A percentile compares a stretch with the other conserved stretches of the same genome.
phyloP scores from a whole-genome alignment of 495 filamentous ascomycete species.

The Letharia lupina region DNA sequence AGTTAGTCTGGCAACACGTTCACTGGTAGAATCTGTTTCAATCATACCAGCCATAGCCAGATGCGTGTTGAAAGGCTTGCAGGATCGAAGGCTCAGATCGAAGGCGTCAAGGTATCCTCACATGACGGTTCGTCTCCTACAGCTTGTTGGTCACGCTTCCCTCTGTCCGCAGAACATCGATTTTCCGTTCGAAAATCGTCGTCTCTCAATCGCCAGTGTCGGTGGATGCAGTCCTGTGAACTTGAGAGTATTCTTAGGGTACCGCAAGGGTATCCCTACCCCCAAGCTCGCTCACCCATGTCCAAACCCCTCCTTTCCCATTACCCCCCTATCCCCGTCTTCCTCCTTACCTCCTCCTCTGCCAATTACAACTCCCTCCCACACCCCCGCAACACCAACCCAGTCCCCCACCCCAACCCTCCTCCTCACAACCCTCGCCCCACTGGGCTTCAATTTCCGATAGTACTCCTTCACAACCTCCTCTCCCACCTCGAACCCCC shows the following conservation, averaged over 20 bases:
- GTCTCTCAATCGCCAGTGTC: too few relatives aligned
- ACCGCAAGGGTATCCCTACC: too few relatives aligned
- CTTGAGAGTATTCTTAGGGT: not conserved
- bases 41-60: too few relatives aligned
- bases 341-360: not conserved
- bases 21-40: not conserved
- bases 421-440: conserved; percentile 65
- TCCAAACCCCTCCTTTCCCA: not conserved
- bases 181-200: not conserved
- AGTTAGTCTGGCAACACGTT: not conserved
- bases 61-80: not conserved
- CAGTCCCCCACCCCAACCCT: conserved; percentile 27
- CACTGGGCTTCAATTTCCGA: conserved; percentile 67
- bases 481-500: conserved; percentile 62
- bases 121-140: not conserved
- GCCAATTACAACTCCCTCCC: not conserved
- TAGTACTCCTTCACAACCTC: conserved; percentile 70
- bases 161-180: not conserved
- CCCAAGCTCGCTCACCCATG: not conserved
- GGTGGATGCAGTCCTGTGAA: not conserved
- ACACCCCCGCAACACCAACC: conserved; percentile 1
- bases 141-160: not conserved
- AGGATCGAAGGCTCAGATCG: not conserved
- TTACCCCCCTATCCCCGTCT: not conserved
- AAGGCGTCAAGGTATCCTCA: not conserved